phyloP scores from a whole-genome alignment of 139 green algal species.

The Micromonas pusilla region DNA sequence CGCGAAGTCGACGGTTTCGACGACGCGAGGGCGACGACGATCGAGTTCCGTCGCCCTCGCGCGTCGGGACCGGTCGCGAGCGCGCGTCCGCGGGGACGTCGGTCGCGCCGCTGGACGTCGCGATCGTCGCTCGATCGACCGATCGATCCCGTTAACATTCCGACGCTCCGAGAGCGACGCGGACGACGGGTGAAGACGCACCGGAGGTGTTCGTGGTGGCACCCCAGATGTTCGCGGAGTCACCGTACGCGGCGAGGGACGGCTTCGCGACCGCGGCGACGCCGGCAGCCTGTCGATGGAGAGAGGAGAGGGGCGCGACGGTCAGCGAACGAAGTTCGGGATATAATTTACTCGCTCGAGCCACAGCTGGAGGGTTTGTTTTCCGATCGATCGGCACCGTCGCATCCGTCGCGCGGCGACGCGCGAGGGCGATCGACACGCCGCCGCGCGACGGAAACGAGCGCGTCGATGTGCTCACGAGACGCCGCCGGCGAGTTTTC shows the following conservation, averaged over 20 bases:
- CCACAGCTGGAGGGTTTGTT: too few relatives aligned
- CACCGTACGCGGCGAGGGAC: conserved; percentile 67
- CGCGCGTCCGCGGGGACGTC: too few relatives aligned
- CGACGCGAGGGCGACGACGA: too few relatives aligned
- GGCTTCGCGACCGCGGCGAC: conserved; percentile 7
- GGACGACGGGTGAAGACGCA: too few relatives aligned
- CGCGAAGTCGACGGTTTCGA: too few relatives aligned
- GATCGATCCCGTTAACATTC: not conserved
- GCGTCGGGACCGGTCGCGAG: too few relatives aligned
- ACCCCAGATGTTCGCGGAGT: conserved; percentile 85
- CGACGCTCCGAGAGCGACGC: not conserved
- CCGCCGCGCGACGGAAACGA: not conserved
- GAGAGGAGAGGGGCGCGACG: not conserved
- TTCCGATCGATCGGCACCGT: too few relatives aligned
- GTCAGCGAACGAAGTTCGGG: not conserved
- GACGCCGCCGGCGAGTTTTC: not conserved
- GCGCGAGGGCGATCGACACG: not conserved
- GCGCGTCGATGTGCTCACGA: too few relatives aligned
- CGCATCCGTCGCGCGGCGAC: too few relatives aligned
- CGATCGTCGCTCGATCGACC: not conserved
- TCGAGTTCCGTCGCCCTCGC: too few relatives aligned
- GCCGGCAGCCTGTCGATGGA: not conserved
- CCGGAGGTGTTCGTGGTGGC: conserved; percentile 34
- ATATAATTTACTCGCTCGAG: too few relatives aligned
- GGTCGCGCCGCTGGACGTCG: too few relatives aligned